Evolutionary conservation across 805 yeast species (phyloP).

Genomic region (Soucietia sequanensis): DNA sequence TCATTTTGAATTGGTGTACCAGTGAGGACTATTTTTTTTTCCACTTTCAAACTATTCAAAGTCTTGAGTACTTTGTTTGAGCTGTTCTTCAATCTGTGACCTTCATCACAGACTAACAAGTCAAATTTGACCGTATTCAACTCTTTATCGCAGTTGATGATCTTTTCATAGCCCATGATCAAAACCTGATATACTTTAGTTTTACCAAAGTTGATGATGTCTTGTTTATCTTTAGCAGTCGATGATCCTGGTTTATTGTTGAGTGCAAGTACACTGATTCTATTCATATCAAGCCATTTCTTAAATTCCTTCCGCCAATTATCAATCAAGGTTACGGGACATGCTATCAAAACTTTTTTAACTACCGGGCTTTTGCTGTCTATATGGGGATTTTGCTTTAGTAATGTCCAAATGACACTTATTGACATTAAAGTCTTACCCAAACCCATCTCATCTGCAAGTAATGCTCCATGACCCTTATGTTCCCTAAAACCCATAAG

Average conservation of each 20-base stretch:
- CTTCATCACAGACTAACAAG: slow-evolving; percentile 88
- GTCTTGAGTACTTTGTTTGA: slow-evolving; percentile 70
- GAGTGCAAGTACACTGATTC: slow-evolving; percentile 65
- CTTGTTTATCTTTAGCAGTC: slow-evolving; percentile 53
- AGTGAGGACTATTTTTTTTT: slow-evolving; percentile 62
- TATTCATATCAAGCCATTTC: slow-evolving; percentile 77
- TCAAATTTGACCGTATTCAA: slow-evolving; percentile 53
- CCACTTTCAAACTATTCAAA: slow-evolving; percentile 52
- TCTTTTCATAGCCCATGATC: slow-evolving; percentile 85
- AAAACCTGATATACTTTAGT: slow-evolving; percentile 78
- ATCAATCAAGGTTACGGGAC: slow-evolving; percentile 85
- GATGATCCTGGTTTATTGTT: slow-evolving; percentile 42
- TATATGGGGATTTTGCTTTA: slow-evolving; percentile 57
- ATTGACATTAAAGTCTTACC: slow-evolving; percentile 77
- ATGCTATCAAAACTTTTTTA: slow-evolving; percentile 70
- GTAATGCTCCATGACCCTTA: slow-evolving; percentile 64
- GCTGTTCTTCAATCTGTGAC: slow-evolving; percentile 81
- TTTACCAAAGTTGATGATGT: slow-evolving; percentile 58
- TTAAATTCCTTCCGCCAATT: slow-evolving; percentile 89
- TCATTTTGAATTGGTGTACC: slow-evolving; percentile 97
- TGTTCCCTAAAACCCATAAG: slow-evolving; percentile 64
- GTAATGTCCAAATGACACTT: slow-evolving; percentile 76
- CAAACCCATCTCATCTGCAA: slow-evolving; percentile 98
- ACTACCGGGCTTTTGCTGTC: slow-evolving; percentile 33
- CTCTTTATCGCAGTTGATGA: slow-evolving; percentile 54